These are phyloP conservation scores for Ajuga chamaepitys DNA, from an alignment of 257 asterid genomes.

Conservation along the genomic window DNA sequence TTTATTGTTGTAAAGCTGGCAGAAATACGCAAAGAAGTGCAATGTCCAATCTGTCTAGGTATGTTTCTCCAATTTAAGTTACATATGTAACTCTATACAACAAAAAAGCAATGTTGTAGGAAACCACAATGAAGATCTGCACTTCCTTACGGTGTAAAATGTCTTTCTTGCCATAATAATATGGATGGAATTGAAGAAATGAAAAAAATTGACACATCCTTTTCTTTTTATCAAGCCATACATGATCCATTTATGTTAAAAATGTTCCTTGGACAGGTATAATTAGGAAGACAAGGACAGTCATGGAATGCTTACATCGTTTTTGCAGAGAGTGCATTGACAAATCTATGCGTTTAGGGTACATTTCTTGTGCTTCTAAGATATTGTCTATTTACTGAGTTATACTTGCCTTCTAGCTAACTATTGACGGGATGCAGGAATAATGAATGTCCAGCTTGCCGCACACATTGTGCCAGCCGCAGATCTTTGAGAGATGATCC, in stretches of 20 bases:
- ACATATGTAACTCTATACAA: too few species aligned
- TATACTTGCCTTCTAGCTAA: constrained; percentile 1
- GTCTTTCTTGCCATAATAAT: not conserved
- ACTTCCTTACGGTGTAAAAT: constrained; percentile 1
- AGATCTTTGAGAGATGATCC: constrained; percentile 99
- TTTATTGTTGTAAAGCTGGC: constrained; percentile 56
- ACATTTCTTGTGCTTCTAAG: constrained; percentile 22
- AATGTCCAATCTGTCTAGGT: constrained; percentile 96
- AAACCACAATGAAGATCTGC: not conserved
- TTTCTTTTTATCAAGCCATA: not conserved
- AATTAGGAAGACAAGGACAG: constrained; percentile 95
- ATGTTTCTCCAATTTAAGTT: constrained; percentile 14
- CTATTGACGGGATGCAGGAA: constrained; percentile 43
- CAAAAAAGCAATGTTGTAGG: too few species aligned
- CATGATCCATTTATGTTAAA: constrained; percentile 1
- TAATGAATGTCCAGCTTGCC: constrained; percentile 99
- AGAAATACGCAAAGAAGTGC: constrained; percentile 89
- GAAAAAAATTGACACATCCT: not conserved
- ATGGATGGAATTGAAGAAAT: not conserved
- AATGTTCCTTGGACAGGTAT: constrained; percentile 47
- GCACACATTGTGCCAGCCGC: constrained; percentile 99
- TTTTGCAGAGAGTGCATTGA: constrained; percentile 99
- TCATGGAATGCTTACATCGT: constrained; percentile 99
- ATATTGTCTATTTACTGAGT: not conserved
- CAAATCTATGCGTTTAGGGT: constrained; percentile 99